Base-by-base conservation (phyloP, 345 rosid genomes). In the Melastoma malabathricum region DNA sequence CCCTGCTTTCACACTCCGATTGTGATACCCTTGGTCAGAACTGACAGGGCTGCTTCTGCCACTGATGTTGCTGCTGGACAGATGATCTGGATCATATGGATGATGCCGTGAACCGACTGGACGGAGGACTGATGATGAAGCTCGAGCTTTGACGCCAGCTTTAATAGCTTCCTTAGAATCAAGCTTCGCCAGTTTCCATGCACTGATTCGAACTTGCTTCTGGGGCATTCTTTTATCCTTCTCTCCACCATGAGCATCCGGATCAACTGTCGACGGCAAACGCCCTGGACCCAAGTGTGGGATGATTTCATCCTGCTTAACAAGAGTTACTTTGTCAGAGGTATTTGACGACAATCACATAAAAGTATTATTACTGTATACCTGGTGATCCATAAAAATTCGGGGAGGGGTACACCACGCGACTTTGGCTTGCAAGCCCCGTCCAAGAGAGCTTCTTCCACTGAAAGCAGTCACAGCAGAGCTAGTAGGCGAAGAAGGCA, bases 401-500 rank as follows among this genome's bases (percentile, higher is more conserved):
- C 95, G 76, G 51, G 98, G 96, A 67, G 96, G 96, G 9, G 96
- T 90, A 68, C 98, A 90, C 89, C 92, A 82, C 59, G 83, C 85
- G 45, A 83, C 94, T 69, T 71, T 83, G 65, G 82, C 80, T 49
- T 84, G 92, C 82, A 90, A 72, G 65, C 83, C 67, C 75, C 67
- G 72, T 58, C 89, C 94, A 8, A 86, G 76, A 54, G 98, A 90
- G 76, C 92, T 90, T 71, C 94, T 80, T 52, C 87, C 92, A 47
- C 98, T 90, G 17, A 57, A 43, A 15, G 86, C 87, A n/a, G 98
- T 86, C 55, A 86, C 77, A 59, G 89, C 90, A 9, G 98, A 84
- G 66, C 92, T 71, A 38, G 94, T 71, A 49, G 94, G 98, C 22
- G 96, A 90, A 52, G 83, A 68, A 48, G 75, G 79, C 67, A 78